Evolutionary conservation across 495 filamentous ascomycete genomes (phyloP).

Genomic region (Neurospora sp.): DNA sequence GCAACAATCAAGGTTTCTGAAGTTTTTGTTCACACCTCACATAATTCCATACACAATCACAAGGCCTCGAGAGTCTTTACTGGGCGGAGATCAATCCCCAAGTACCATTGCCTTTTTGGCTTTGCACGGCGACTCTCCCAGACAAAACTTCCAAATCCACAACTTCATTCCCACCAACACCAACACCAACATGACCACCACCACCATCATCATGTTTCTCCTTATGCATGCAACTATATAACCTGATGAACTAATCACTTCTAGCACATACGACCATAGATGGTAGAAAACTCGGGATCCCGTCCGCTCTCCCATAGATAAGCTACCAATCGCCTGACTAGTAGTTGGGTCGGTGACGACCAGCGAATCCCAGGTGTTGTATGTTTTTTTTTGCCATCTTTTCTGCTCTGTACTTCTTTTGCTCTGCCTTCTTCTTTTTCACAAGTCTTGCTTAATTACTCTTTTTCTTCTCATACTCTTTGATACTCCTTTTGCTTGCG

Average conservation of each 20-base stretch:
- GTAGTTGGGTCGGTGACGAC: conserved; percentile 41
- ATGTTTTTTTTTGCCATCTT: conserved; percentile 9
- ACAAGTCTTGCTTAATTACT: no score
- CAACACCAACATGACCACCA: background rate
- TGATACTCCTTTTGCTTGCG: no score
- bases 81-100: background rate
- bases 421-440: no score
- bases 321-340: conserved; percentile 11
- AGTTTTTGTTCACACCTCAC: background rate
- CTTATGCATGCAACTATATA: background rate
- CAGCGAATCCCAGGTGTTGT: conserved; percentile 40
- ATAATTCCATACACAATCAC: background rate
- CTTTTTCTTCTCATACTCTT: no score
- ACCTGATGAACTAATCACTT: rapidly evolving
- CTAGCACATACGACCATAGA: background rate
- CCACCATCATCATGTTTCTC: background rate
- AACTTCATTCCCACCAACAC: background rate
- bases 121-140: no score
- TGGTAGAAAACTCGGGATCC: background rate
- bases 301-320: conserved; percentile 19
- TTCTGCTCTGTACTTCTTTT: background rate
- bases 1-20: background rate
- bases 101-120: no score
- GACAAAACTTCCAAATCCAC: no score
- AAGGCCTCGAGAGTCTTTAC: background rate